Evolutionary conservation across 257 asterid genomes (phyloP), one percentile per base, ranked within the genome.

Genomic region (Solanum neorickii): DNA sequence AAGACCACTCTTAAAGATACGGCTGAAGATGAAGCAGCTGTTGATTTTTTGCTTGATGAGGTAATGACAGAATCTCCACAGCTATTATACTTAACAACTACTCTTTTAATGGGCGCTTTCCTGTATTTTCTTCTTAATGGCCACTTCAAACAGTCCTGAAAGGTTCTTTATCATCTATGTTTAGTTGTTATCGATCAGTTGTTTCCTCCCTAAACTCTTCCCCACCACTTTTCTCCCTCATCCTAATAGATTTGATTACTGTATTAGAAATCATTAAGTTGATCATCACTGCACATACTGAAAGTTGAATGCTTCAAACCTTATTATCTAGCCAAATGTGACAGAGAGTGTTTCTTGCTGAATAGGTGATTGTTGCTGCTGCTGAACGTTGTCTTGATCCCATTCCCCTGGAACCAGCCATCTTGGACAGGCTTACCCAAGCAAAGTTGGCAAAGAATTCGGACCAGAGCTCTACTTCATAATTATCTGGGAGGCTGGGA

Each of bases 41-140:
- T 92, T 25, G 99, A 95, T 92, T 95, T 97, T 94, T 91, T 97
- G 92, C 98, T 97, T 86, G 99, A 97, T 87, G 99, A 97, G 96
- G 99, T 94, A 92, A 90, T 7, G 69, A 80, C 29, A 52, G 85
- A 49, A 80, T 80, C 29, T 80, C 62, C 83, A 27, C n/a, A 25
- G 14, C 62, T 42, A n/a, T n/a, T 76, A 21, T 44, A 78, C 41
- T 46, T 46, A 44, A 15, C 25, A 25, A 65, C 41, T 46, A 46
- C 41, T 78, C 15, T 27, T 23, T 27, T 29, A 78, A 46, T 78
- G 84, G 52, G 62, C 39, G 25, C 46, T 7, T 47, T 18, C 68
- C 16, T 80, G 20, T 80, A 27, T 46, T 46, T 41, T 31, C 12
- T 13, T 27, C 69, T 49, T 80, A 80, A 20, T 80, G 84, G 29